These are phyloP conservation scores for Lactifluus pinguis DNA, from an alignment of 768 basidiomycete genomes.

Conservation along the genomic window DNA sequence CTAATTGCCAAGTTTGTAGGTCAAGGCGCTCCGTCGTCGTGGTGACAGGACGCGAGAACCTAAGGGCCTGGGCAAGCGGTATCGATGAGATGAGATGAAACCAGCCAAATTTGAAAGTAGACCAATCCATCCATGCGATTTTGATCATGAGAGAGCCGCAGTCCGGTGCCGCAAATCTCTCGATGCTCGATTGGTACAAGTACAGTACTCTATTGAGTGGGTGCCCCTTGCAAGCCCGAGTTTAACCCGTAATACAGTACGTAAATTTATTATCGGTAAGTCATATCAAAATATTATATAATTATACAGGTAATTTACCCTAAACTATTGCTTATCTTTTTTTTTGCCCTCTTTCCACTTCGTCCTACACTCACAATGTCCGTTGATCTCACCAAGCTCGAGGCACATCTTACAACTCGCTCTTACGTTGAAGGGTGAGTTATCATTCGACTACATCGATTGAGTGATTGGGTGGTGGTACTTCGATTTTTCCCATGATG, in stretches of 20 bases:
- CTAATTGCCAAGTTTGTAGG: not conserved
- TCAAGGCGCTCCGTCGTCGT: not conserved
- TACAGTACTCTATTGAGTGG: too few relatives aligned
- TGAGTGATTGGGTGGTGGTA: not conserved
- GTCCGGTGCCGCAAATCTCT: not conserved
- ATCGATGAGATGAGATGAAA: not conserved
- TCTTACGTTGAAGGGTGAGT: slow-evolving; percentile 91
- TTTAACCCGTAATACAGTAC: too few relatives aligned
- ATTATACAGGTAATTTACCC: too few relatives aligned
- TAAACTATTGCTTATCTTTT: not conserved
- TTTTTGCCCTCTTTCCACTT: not conserved
- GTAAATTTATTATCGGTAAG: too few relatives aligned
- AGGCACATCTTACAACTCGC: slow-evolving; percentile 76
- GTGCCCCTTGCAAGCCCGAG: too few relatives aligned
- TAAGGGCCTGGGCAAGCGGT: not conserved
- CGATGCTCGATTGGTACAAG: not conserved
- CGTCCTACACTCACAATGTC: slow-evolving; percentile 35
- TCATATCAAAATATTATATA: too few relatives aligned
- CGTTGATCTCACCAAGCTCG: slow-evolving; percentile 60
- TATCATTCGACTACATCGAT: not conserved
- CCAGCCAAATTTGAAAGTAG: not conserved
- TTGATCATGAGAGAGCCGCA: not conserved
- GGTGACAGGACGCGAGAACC: not conserved
- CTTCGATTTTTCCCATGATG: slow-evolving; percentile 41
- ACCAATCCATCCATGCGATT: not conserved